phyloP scores from a whole-genome alignment of 495 filamentous ascomycete species.

The Lasiosphaeria ovina region DNA sequence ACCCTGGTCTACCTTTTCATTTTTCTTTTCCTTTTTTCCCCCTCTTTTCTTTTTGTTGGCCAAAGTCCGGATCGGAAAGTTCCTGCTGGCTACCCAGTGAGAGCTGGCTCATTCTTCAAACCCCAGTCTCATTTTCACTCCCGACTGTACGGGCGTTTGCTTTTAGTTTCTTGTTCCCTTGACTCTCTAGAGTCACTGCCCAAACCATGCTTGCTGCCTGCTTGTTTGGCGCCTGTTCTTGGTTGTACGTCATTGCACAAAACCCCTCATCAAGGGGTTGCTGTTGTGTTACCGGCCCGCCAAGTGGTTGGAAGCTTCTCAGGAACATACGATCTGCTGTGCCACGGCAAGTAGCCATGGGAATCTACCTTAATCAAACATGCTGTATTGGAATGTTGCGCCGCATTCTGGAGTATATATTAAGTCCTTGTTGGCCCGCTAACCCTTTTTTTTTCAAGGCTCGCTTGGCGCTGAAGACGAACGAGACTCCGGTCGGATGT shows the following conservation, averaged over 20 bases:
- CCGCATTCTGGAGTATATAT: no score
- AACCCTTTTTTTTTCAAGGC: slow-evolving; percentile 50
- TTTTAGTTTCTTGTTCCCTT: not conserved
- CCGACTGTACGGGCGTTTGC: not conserved
- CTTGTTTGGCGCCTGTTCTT: not conserved
- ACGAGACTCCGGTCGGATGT: slow-evolving; percentile 95
- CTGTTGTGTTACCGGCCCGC: slow-evolving; percentile 8
- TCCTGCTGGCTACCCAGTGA: no score
- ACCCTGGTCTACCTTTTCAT: no score
- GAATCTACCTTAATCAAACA: not conserved
- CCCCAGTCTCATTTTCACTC: no score
- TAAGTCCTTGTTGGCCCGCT: not conserved
- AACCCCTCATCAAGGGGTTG: slow-evolving; percentile 10
- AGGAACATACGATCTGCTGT: not conserved
- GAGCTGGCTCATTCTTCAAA: no score
- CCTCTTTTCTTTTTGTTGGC: not conserved
- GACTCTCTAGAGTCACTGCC: no score
- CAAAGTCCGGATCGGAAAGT: no score
- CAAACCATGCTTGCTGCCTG: not conserved
- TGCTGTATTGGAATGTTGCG: not conserved
- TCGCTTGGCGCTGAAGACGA: slow-evolving; percentile 69
- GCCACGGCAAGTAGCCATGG: not conserved
- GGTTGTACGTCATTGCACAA: slow-evolving; percentile 6
- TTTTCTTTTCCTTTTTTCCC: not conserved
- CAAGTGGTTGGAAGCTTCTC: not conserved